A percentile compares a stretch with the other conserved stretches of the same genome.
phyloP scores from a whole-genome alignment of 495 filamentous ascomycete genomes.

The Tuber magnatum region DNA sequence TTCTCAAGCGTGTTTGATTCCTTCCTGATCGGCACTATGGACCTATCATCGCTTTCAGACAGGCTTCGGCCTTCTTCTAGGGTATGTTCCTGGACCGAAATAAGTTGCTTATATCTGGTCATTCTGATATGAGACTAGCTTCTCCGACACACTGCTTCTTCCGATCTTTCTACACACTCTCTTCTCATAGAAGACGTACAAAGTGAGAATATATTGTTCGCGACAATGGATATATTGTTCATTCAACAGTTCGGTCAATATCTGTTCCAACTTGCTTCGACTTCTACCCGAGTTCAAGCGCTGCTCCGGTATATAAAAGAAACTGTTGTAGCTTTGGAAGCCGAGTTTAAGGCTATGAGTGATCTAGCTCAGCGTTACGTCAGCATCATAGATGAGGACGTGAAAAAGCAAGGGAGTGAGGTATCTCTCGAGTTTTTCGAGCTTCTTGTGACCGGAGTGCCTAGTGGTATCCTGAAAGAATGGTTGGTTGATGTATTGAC shows the following conservation, averaged over 20 bases:
- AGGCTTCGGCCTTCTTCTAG: conserved; percentile 35
- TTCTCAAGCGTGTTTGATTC: conserved; percentile 70
- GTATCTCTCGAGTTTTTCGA: conserved; percentile 77
- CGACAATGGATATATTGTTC: conserved; percentile 77
- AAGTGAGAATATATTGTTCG: conserved; percentile 49
- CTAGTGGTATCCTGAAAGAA: conserved; percentile 66
- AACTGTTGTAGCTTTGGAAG: conserved; percentile 62
- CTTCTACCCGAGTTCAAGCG: conserved; percentile 79
- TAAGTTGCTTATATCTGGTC: conserved; percentile 15
- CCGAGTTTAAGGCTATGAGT: conserved; percentile 73
- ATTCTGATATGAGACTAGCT: conserved; percentile 42
- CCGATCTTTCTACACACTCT: conserved; percentile 66
- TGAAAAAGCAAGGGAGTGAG: conserved; percentile 47
- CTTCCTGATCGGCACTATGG: conserved; percentile 65
- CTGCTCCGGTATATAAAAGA: conserved; percentile 74
- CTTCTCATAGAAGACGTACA: conserved; percentile 52
- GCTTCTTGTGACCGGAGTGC: conserved; percentile 75
- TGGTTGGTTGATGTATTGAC: conserved; percentile 83
- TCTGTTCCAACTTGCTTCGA: conserved; percentile 72
- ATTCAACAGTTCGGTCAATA: conserved; percentile 71
- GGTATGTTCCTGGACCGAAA: conserved; percentile 45
- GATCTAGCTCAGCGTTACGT: conserved; percentile 74
- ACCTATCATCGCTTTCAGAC: conserved; percentile 37
- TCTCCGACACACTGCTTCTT: conserved; percentile 62
- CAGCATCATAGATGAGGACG: conserved; percentile 61